phyloP scores from a whole-genome alignment of 2,329 filamentous ascomycete genomes.

The Penicillium psychrosexuale region DNA sequence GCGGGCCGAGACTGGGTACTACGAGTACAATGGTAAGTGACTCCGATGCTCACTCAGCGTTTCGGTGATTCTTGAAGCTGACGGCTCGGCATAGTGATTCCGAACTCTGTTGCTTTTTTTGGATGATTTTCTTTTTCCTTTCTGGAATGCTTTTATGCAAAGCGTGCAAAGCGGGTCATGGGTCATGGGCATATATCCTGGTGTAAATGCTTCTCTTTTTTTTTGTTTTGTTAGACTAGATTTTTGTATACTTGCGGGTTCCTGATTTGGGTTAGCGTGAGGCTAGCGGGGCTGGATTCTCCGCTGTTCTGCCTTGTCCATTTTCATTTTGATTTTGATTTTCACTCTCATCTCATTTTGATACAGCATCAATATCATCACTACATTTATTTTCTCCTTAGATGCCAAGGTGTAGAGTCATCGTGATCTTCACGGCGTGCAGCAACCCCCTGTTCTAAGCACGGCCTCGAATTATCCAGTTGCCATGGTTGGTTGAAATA shows the following conservation, averaged over 20 bases:
- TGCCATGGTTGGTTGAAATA: constrained; percentile 1
- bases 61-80: constrained; percentile 5
- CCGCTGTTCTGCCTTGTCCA: neutral
- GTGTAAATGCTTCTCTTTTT: constrained; percentile 12
- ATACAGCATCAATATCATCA: neutral
- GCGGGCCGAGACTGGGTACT: constrained; percentile 5
- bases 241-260: constrained; percentile 20
- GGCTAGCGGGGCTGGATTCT: constrained; percentile 14
- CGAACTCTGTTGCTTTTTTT: constrained; percentile 10
- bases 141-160: neutral
- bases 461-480: neutral
- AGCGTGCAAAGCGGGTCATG: neutral
- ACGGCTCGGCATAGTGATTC: constrained; percentile 10
- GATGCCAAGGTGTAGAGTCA: constrained; percentile 9
- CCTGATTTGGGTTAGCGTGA: constrained; percentile 15
- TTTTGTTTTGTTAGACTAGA: constrained; percentile 10
- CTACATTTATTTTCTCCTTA: neutral
- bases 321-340: neutral
- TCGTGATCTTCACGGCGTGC: constrained; percentile 5
- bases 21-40: constrained; percentile 14
- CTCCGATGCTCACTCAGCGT: constrained; percentile 5
- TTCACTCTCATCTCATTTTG: neutral
- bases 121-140: neutral
- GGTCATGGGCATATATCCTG: constrained; percentile 6
- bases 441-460: constrained; percentile 2